These are phyloP conservation scores for Glebionis coronaria DNA, from an alignment of 129 eudicot genomes.

Conservation along the genomic window DNA sequence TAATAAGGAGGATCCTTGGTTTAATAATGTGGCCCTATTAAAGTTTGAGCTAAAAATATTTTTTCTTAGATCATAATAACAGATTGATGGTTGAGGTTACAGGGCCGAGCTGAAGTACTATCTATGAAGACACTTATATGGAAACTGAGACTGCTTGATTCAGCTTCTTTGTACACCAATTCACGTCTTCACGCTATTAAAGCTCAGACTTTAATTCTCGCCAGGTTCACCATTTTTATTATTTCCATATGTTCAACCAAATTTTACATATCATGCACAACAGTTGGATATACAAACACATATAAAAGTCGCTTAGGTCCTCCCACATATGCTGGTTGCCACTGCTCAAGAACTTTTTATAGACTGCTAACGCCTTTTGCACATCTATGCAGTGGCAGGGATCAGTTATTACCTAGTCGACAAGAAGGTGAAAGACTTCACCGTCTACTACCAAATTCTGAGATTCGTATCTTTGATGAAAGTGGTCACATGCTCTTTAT, in stretches of 20 bases:
- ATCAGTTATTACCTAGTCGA: conserved; percentile 62
- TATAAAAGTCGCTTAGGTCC: no score
- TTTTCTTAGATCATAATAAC: conserved; percentile 13
- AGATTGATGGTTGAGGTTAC: conserved; percentile 33
- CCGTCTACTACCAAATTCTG: conserved; percentile 33
- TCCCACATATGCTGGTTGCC: no score
- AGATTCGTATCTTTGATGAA: conserved; percentile 34
- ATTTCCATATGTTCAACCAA: neutral
- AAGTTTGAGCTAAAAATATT: neutral
- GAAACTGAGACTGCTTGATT: conserved; percentile 67
- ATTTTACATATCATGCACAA: neutral
- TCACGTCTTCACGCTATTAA: conserved; percentile 78
- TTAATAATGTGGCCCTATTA: neutral
- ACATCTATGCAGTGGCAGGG: conserved; percentile 52
- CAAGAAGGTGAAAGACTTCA: conserved; percentile 43
- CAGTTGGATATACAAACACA: neutral
- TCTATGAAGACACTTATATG: conserved; percentile 57
- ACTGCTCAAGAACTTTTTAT: neutral
- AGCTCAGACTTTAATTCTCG: conserved; percentile 67
- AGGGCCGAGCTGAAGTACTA: conserved; percentile 51
- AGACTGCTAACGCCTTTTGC: neutral
- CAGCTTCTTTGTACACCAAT: conserved; percentile 65
- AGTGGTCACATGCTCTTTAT: conserved; percentile 28
- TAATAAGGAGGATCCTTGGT: neutral
- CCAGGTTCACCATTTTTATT: conserved; percentile 48